Evolutionary conservation across 257 asterid species (phyloP), one percentile per base, ranked within the genome.

Genomic region (Pogostemon cablin): DNA sequence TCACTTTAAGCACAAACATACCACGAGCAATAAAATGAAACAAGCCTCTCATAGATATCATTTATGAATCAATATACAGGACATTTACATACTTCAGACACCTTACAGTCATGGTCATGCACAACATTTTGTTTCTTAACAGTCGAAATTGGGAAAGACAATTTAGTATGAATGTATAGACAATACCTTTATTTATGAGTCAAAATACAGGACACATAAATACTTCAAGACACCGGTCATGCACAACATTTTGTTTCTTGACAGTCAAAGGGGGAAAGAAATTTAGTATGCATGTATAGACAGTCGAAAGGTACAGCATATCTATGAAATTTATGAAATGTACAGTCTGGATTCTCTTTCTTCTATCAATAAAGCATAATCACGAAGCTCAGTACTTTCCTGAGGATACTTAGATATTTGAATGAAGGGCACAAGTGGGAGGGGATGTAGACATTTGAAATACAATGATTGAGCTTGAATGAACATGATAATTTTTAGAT

Each of bases 361-460:
- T 38, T 55, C 44, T 17, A 6, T 59, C 44, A 55, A 40, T 40
- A 5, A 4, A 54, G 55, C 44, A 41, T 12, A 40, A 54, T 68
- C 17, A n/a, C 37, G 20, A 40, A 68, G 41, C 20, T 64, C 4
- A 50, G 3, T 5, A 32, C 65, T 12, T 62, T 53, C 3, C 41
- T 34, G 76, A 52, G 32, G 7, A 20, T 8, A 44, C 44, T 8
- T 43, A 46, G 20, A 41, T 11, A 40, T 42, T 35, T 48, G 38
- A 43, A 5, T 61, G 75, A 61, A 34, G 46, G 67, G 50, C 49
- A 11, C 4, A 37, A 25, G 59, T 50, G 65, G 63, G 47, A 40
- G 43, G 65, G 55, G 43, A 4, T 3, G 9, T 43, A 35, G n/a
- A 49, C 5, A 38, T 42, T 50, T 9, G 59, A 52, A 62, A 25